A percentile compares a stretch with the other conserved stretches of the same genome.
phyloP scores from a whole-genome alignment of 805 yeast genomes.

The Debaryomyces maramus region DNA sequence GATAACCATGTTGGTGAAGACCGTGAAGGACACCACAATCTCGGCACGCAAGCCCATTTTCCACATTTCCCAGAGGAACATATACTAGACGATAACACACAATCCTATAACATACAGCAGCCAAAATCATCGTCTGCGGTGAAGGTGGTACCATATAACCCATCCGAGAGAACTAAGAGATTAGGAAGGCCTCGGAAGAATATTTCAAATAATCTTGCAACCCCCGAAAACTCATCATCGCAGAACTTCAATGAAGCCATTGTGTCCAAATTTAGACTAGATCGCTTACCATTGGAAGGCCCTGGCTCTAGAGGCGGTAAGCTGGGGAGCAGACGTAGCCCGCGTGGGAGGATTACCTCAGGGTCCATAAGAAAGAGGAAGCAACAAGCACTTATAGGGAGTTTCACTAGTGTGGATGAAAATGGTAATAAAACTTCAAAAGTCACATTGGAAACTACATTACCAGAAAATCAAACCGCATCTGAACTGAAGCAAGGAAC shows the following conservation, averaged over 20 bases:
- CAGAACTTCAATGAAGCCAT: slow-evolving; percentile 31
- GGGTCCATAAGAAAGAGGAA: slow-evolving; percentile 20
- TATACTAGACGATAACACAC: slow-evolving; percentile 1
- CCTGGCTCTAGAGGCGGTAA: slow-evolving; percentile 44
- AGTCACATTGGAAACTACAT: neutral
- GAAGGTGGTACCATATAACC: slow-evolving; percentile 32
- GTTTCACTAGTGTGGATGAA: slow-evolving; percentile 2
- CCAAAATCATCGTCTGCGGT: slow-evolving; percentile 3
- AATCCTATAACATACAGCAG: neutral
- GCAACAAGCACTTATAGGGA: slow-evolving; percentile 16
- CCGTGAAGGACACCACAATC: neutral
- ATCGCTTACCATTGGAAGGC: slow-evolving; percentile 34
- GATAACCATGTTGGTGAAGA: neutral
- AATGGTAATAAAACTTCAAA: slow-evolving; percentile 1
- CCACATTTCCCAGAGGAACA: neutral
- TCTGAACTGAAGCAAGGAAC: too few relatives aligned
- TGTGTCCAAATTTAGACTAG: slow-evolving; percentile 34
- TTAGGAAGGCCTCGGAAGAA: slow-evolving; percentile 39
- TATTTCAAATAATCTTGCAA: slow-evolving; percentile 14
- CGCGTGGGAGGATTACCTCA: slow-evolving; percentile 28
- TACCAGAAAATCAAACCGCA: too few relatives aligned
- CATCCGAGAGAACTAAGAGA: slow-evolving; percentile 30
- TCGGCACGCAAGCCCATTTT: slow-evolving; percentile 1
- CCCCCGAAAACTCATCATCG: slow-evolving; percentile 18
- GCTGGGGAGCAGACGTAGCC: slow-evolving; percentile 14